Percentiles rank a stretch among this genome's conserved stretches.
Conservation (phyloP, 768 basidiomycete genomes). For the Leucocoprinus sp. region DNA sequence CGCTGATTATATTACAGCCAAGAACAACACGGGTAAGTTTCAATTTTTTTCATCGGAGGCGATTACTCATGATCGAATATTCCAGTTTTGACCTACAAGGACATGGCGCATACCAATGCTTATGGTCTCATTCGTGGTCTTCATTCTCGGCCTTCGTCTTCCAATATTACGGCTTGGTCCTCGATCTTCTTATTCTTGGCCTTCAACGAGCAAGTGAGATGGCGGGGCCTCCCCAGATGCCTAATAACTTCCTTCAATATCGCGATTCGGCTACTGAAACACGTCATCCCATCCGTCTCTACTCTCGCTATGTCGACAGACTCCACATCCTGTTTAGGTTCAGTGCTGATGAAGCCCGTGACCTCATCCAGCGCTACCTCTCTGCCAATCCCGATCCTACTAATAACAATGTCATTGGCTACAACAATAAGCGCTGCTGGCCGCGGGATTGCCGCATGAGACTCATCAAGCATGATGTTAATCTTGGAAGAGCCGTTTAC, state of each 20-base stretch:
- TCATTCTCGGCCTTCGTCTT: conserved; percentile 99
- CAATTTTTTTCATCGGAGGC: background rate
- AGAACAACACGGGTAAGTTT: conserved; percentile 80
- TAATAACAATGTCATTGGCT: conserved; percentile 98
- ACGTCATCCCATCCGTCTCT: conserved; percentile 94
- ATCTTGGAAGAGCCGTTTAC: conserved; percentile 94
- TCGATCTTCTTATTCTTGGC: conserved; percentile 92
- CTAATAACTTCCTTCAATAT: conserved; percentile 97
- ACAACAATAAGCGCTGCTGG: conserved; percentile 99
- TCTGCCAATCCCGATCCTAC: conserved; percentile 97
- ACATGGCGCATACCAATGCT: conserved; percentile 98
- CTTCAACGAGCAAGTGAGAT: conserved; percentile 98
- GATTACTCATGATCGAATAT: conserved; percentile 2
- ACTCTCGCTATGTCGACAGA: conserved; percentile 93
- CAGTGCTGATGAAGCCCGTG: conserved; percentile 92
- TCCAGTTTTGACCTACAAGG: conserved; percentile 20
- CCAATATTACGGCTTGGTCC: conserved; percentile 95
- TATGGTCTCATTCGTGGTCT: conserved; percentile 96
- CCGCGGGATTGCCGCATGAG: conserved; percentile 99
- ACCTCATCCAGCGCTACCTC: conserved; percentile 96
- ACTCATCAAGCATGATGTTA: conserved; percentile 98
- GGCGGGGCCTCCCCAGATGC: conserved; percentile 96
- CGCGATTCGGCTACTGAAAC: conserved; percentile 93
- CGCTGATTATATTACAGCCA: conserved; percentile 98
- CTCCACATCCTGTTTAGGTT: conserved; percentile 97